Evolutionary conservation across 1,284 basidiomycete genomes (phyloP), one percentile per base, ranked within the genome.

Genomic region (Takashimella tepidaria): DNA sequence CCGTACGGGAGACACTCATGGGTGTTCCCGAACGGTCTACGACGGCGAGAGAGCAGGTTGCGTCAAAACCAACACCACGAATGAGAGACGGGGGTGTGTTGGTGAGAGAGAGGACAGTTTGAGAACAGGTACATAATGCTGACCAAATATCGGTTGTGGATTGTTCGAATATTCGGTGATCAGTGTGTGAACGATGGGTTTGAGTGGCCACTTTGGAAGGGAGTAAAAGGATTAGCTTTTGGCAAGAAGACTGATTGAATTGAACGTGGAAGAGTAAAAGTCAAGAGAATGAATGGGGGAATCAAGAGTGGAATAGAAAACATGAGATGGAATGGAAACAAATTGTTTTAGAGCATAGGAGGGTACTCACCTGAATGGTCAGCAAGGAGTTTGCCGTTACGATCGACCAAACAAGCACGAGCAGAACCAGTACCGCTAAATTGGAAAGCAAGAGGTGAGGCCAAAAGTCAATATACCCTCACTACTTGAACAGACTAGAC

Each of bases 1-100:
- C 59, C 1, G 63, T 58, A 52, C 83, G 84, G 2, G 88, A 89
- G 46, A 98, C 86, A n/a, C 80, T 79, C 37, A 97, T 79, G 0
- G 93, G 88, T 45, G 81, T 77, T 3, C 92, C 92, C 13, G 82
- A 67, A 51, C 83, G 76, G 68, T 92, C 85, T 1, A 86, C 81
- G 22, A 98, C 93, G 0, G 93, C 92, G 37, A 98, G 80, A 0
- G 91, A 95, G 77, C 96, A 98, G 0, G 95, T 98, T 49, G 93
- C 95, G 74, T 98, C 95, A 72, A 98, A 97, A 10, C 93, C 92
- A 53, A 98, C 72, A 1, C 95, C 95, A 67, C 89, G 91, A 60
- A 98, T 85, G 4, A 79, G 74, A 3, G 78, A 72, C 12, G 87
- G 82, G 22, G 81, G 66, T 27, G 92, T 76, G 5, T 83, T 81